phyloP scores from a whole-genome alignment of 768 basidiomycete species.

The Tubosaeta brunneosetosa region DNA sequence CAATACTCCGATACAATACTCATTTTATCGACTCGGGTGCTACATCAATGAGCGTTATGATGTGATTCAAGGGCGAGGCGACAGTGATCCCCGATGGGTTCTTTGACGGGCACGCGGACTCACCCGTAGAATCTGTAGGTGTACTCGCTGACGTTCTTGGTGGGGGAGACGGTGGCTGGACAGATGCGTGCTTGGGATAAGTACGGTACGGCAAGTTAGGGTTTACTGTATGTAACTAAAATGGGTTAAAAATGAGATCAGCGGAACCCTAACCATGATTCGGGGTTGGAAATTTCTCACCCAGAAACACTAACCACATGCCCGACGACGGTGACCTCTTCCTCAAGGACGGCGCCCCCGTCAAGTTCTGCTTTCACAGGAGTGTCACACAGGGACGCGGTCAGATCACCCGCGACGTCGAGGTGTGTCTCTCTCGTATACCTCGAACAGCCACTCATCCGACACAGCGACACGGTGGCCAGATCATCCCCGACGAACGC shows the following conservation, averaged over 20 bases:
- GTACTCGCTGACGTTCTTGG: constrained; percentile 29
- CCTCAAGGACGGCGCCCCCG: constrained; percentile 15
- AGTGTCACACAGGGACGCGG: constrained; percentile 22
- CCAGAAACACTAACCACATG: not conserved
- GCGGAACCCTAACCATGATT: constrained; percentile 27
- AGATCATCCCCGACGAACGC: constrained; percentile 13
- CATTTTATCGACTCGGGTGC: no score
- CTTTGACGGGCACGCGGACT: constrained; percentile 3
- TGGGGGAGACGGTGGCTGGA: constrained; percentile 14
- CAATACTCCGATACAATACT: no score
- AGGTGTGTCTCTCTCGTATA: constrained; percentile 6
- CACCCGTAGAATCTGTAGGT: constrained; percentile 37
- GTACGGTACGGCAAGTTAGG: no score
- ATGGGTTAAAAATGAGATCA: no score
- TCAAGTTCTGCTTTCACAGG: constrained; percentile 27
- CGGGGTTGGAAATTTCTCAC: constrained; percentile 25
- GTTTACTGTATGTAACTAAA: no score
- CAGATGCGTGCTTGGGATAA: constrained; percentile 28
- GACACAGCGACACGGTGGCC: constrained; percentile 20
- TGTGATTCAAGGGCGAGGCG: no score
- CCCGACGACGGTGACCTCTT: constrained; percentile 14
- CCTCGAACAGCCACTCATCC: not conserved
- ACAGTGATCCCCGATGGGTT: not conserved
- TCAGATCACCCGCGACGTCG: constrained; percentile 17
- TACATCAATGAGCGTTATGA: no score